Evolutionary conservation across 1,284 basidiomycete genomes (phyloP).

Genomic region (Marasmius fiardii): DNA sequence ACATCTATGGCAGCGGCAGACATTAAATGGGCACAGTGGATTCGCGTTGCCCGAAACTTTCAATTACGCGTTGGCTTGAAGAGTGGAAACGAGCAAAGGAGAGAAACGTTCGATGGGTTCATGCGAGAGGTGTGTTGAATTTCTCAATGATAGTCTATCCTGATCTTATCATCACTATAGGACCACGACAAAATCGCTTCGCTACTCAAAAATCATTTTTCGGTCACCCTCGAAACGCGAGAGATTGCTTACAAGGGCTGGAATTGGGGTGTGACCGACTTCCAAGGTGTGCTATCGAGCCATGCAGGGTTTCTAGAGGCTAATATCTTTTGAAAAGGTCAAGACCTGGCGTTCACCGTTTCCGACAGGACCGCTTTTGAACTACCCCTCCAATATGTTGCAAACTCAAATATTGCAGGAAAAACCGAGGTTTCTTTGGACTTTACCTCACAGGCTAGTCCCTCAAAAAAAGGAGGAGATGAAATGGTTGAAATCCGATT

Average conservation of each 20-base stretch:
- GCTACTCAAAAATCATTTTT: constrained; percentile 85
- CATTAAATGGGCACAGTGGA: constrained; percentile 89
- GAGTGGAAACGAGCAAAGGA: constrained; percentile 58
- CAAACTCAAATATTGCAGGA: constrained; percentile 97
- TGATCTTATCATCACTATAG: constrained; percentile 34
- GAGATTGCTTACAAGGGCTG: constrained; percentile 93
- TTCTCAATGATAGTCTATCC: background rate
- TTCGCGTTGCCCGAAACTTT: constrained; percentile 88
- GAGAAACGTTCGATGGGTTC: constrained; percentile 94
- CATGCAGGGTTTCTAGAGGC: background rate
- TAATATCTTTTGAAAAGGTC: constrained; percentile 47
- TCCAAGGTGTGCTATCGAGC: constrained; percentile 66
- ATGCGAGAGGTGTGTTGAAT: constrained; percentile 67
- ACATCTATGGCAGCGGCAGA: constrained; percentile 69
- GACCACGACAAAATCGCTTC: constrained; percentile 78
- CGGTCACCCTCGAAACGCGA: constrained; percentile 79
- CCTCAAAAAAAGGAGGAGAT: constrained; percentile 59
- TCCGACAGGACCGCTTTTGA: constrained; percentile 92
- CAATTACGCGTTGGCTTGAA: constrained; percentile 79
- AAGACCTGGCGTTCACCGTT: constrained; percentile 88
- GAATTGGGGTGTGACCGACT: constrained; percentile 98
- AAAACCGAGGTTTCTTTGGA: constrained; percentile 98
- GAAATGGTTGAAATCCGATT: constrained; percentile 97
- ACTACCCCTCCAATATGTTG: constrained; percentile 83
- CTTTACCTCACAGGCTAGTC: constrained; percentile 62